Conservation (phyloP, 352 stramenopile genomes). For the Phytophthora agathidicida region DNA sequence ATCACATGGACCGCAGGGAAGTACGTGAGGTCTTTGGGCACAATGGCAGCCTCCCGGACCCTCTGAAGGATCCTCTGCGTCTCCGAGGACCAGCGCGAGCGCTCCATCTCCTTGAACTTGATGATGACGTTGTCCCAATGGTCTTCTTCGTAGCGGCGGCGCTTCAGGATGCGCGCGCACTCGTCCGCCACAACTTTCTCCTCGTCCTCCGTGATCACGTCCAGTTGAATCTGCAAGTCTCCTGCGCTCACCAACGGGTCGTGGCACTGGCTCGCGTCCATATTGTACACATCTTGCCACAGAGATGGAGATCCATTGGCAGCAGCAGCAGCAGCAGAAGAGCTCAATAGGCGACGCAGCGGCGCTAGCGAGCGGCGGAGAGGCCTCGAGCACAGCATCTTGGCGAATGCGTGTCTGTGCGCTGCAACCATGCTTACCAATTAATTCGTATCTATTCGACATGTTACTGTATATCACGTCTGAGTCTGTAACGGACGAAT, state of each 20-base stretch:
- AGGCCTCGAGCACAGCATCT: slow-evolving; percentile 17
- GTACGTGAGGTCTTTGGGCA: slow-evolving; percentile 70
- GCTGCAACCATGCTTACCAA: too few relatives aligned
- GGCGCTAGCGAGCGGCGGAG: slow-evolving; percentile 13
- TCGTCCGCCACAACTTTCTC: slow-evolving; percentile 77
- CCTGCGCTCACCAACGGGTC: slow-evolving; percentile 61
- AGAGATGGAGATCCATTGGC: slow-evolving; percentile 8
- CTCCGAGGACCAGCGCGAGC: slow-evolving; percentile 79
- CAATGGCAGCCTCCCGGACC: slow-evolving; percentile 58
- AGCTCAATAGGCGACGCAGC: slow-evolving; percentile 8
- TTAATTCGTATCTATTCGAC: too few relatives aligned
- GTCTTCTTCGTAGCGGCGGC: slow-evolving; percentile 78
- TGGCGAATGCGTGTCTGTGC: slow-evolving; percentile 17
- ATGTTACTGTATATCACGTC: too few relatives aligned
- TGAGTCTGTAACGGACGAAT: slow-evolving; percentile 28
- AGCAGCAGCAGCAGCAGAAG: slow-evolving; percentile 1
- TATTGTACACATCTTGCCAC: slow-evolving; percentile 44
- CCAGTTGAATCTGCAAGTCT: slow-evolving; percentile 69
- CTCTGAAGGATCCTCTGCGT: slow-evolving; percentile 68
- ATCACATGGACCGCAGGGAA: slow-evolving; percentile 85
- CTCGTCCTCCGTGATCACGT: slow-evolving; percentile 80
- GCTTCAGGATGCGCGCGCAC: slow-evolving; percentile 62
- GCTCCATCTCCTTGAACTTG: slow-evolving; percentile 91
- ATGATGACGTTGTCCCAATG: slow-evolving; percentile 89
- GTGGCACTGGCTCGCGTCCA: slow-evolving; percentile 64